Conservation (phyloP, 2,329 filamentous ascomycete species). For the Colletotrichum sublineola region DNA sequence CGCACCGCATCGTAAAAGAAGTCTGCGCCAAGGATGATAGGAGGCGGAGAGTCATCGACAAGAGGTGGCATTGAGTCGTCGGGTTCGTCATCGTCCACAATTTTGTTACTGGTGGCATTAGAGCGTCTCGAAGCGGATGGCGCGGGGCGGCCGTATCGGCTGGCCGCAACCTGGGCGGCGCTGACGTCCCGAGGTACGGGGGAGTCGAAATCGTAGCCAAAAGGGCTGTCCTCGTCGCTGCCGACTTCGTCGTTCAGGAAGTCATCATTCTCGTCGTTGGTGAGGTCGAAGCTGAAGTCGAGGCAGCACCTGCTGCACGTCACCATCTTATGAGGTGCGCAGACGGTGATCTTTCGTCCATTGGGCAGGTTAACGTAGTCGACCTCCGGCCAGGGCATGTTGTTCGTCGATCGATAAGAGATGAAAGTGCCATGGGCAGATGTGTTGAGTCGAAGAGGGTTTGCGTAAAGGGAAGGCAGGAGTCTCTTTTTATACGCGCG, state of each 20-base stretch:
- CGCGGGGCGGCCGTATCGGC: conserved; percentile 47
- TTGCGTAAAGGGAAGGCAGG: background rate
- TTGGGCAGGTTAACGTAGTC: conserved; percentile 20
- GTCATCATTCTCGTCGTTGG: background rate
- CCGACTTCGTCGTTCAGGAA: background rate
- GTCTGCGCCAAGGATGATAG: too few relatives aligned
- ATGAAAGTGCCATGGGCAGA: background rate
- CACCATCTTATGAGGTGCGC: conserved; percentile 6
- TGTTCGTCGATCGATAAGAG: background rate
- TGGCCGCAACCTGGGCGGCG: conserved; percentile 54
- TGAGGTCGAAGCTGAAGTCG: conserved; percentile 17
- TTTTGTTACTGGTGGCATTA: background rate
- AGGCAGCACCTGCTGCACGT: conserved; percentile 29
- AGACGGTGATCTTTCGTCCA: conserved; percentile 20
- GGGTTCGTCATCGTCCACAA: background rate
- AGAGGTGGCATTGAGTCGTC: background rate
- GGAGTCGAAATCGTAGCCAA: conserved; percentile 47
- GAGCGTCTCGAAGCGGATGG: background rate
- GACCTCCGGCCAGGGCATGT: conserved; percentile 9
- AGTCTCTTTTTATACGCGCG: background rate
- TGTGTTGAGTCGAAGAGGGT: background rate
- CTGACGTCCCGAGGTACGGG: conserved; percentile 53
- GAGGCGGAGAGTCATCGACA: too few relatives aligned
- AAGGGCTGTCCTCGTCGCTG: background rate
- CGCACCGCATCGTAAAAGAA: background rate